Percentiles rank a stretch among this genome's conserved stretches.
Conservation (phyloP, 2,329 filamentous ascomycete genomes). For the Fusarium camptoceras region DNA sequence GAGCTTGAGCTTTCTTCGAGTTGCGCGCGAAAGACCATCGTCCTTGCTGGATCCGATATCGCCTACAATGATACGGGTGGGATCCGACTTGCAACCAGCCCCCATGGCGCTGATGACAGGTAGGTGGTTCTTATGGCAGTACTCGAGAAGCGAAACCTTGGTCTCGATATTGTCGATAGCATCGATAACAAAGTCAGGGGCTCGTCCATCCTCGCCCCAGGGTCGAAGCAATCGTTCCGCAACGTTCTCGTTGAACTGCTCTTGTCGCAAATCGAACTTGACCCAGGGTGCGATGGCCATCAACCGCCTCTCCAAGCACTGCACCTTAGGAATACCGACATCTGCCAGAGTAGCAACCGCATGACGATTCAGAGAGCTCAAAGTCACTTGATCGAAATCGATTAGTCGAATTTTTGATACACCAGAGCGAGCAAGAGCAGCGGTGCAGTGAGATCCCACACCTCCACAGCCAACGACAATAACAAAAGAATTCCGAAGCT, state of each 20-base stretch:
- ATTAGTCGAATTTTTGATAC: slow-evolving; percentile 89
- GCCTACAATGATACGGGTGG: slow-evolving; percentile 86
- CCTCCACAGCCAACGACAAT: slow-evolving; percentile 94
- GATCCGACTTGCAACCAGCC: slow-evolving; percentile 90
- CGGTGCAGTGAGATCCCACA: slow-evolving; percentile 91
- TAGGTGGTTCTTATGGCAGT: slow-evolving; percentile 82
- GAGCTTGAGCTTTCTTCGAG: slow-evolving; percentile 80
- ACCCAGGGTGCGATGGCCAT: slow-evolving; percentile 93
- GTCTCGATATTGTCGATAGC: slow-evolving; percentile 99
- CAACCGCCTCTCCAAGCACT: slow-evolving; percentile 81
- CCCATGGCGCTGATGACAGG: slow-evolving; percentile 96
- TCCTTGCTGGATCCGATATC: slow-evolving; percentile 91
- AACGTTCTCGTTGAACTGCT: slow-evolving; percentile 79
- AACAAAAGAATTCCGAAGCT: slow-evolving; percentile 84
- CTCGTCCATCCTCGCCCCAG: slow-evolving; percentile 70
- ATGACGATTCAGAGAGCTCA: slow-evolving; percentile 95
- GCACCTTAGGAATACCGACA: slow-evolving; percentile 92
- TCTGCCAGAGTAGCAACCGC: slow-evolving; percentile 94
- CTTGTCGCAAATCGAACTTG: slow-evolving; percentile 84
- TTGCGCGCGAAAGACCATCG: slow-evolving; percentile 87
- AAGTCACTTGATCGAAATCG: slow-evolving; percentile 97
- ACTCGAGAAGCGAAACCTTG: slow-evolving; percentile 90
- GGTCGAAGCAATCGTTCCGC: slow-evolving; percentile 75
- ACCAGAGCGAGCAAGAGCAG: slow-evolving; percentile 88
- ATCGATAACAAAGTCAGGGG: slow-evolving; percentile 91